Evolutionary conservation across 257 asterid species (phyloP).

Genomic region (Forsythia viridissima): DNA sequence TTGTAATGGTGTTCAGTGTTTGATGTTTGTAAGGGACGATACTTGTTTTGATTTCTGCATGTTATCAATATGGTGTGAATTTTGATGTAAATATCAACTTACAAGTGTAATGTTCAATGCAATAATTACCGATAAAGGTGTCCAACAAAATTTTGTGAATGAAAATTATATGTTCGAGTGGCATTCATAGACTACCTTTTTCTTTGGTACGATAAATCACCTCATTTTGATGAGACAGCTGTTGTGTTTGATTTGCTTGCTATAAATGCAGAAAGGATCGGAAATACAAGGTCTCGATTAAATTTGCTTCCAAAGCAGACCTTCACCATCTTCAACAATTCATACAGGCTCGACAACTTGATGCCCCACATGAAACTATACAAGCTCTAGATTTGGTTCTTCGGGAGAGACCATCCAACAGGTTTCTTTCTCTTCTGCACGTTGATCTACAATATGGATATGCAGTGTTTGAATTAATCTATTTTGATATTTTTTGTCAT

Average conservation of each 20-base stretch:
- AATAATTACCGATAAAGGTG: not conserved
- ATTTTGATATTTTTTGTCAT: not conserved
- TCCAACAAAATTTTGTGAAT: not conserved
- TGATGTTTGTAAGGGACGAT: not conserved
- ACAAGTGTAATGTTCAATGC: not conserved
- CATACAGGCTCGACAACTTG: constrained; percentile 49
- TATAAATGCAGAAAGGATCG: constrained; percentile 55
- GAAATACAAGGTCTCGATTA: constrained; percentile 57
- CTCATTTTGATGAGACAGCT: not conserved
- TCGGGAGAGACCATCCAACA: constrained; percentile 50
- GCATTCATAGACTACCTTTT: not conserved
- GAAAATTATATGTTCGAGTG: not conserved
- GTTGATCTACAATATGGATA: not conserved
- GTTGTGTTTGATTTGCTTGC: not conserved
- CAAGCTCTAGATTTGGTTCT: constrained; percentile 85
- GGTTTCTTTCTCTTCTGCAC: constrained; percentile 12
- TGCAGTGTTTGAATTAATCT: not conserved
- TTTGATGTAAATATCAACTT: not conserved
- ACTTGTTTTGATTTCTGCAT: not conserved
- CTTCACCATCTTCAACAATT: constrained; percentile 55
- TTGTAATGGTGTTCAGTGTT: not conserved
- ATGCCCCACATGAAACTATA: constrained; percentile 65
- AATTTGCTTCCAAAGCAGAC: constrained; percentile 63
- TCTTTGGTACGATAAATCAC: not conserved
- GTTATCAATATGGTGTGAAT: not conserved